Base-by-base conservation (phyloP, 2,329 filamentous ascomycete species). In the Grosmannia serpens region DNA sequence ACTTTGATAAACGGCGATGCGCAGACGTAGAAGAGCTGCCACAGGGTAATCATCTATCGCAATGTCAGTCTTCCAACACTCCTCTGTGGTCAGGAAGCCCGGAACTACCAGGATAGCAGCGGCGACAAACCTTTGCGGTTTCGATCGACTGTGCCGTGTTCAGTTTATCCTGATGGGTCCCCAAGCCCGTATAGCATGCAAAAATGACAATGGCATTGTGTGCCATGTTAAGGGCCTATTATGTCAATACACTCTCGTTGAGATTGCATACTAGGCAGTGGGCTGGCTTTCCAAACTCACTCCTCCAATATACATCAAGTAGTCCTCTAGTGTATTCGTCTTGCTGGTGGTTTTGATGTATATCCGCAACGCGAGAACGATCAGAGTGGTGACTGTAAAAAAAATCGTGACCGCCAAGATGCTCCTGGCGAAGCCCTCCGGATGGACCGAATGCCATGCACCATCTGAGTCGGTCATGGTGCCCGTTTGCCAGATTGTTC, bases 181-280 rank as follows among this genome's bases (percentile, higher is more conserved):
- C 54, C 26, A 56, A 20, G 27, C 54, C 54, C 5, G 54, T 26
- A n/a, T 50, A 56, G 20, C 11, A 13, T 4, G 17, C 54, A 9
- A n/a, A 33, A 1, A 56, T 50, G 44, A 56, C 54, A 20, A 35
- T 26, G 27, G 22, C 54, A 47, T 56, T 56, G 54, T 56, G 54
- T 22, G 29, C 54, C 20, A 26, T 56, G 27, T 56, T 56, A 27
- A 56, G 20, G 15, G 20, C 4, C 54, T 50, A 10, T n/a, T 7
- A n/a, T 7, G 7, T 22, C 54, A 47, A 20, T n/a, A n/a, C n/a
- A n/a, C 11, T 5, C 29, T 24, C 11, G n/a, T 53, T 53, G 41
- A 20, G 10, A 53, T 33, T 53, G 20, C 15, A 27, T 11, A 22
- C 26, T 26, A 50, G 10, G 31, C 22, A 20, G 4, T 10, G 9